Evolutionary conservation across 371 early-diverging fungal genomes (phyloP), one percentile per base, ranked within the genome.

Genomic region (Haplosporangium sp.): DNA sequence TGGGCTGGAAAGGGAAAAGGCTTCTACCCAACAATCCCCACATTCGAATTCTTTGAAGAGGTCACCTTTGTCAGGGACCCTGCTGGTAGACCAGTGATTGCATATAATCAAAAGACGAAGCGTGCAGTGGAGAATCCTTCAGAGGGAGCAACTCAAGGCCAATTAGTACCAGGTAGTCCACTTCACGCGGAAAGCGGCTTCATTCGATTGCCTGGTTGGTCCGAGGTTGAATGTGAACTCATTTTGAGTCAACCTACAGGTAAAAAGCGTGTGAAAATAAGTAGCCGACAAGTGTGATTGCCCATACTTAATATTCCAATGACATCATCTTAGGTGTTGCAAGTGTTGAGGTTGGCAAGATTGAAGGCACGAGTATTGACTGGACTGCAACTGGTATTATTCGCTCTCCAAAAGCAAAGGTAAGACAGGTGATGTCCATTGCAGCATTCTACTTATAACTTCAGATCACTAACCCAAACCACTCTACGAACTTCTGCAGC

Each of bases 371-470:
- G 20, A 63, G 67, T 2, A 39, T 78, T 19, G 56, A 58, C 11
- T 78, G 78, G 74, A 47, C 40, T 1, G 27, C 72, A 1, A 55
- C 64, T 3, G 61, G 72, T 5, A 65, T 77, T 27, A 61, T 68
- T 39, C 77, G 77, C 4, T 72, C 77, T 4, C 77, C 77, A 11
- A 77, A 68, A 27, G 77, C 72, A 52, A 77, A 72, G 69, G 77
- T 72, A 63, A 48, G 11, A 34, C 11, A 47, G 6, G 45, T 10
- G 42, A 44, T 61, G 38, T 19, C 20, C 2, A 20, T 5, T 4
- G 27, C 17, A 38, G 38, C 39, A 7, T 35, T 8, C 38, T 37
- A 38, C 45, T 39, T 39, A n/a, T 3, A 7, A 19, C 48, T 38
- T 48, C 45, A 66, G 15, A 13, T 45, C 45, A 45, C 45, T 45